A percentile compares a stretch with the other conserved stretches of the same genome.
Evolutionary conservation across 2,329 filamentous ascomycete genomes (phyloP).

Genomic region (Fusarium penzigii): DNA sequence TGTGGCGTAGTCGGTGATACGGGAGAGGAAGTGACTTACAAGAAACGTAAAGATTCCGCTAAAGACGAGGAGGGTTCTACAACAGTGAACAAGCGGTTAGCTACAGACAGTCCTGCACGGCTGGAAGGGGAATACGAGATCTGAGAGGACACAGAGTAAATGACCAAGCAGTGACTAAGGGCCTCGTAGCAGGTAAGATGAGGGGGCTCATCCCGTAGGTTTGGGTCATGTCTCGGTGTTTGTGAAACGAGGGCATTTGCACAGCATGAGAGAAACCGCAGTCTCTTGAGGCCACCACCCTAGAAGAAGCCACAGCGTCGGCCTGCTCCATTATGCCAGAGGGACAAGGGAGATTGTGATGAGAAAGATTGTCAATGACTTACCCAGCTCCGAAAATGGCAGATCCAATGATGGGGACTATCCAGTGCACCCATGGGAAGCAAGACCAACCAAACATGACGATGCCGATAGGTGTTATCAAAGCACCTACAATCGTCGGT

Average conservation of each 20-base stretch:
- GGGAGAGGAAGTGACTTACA: conserved; percentile 48
- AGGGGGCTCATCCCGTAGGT: conserved; percentile 6
- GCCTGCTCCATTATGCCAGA: not conserved
- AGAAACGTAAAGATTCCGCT: conserved; percentile 87
- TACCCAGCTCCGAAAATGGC: conserved; percentile 71
- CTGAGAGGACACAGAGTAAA: conserved; percentile 8
- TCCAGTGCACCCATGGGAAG: conserved; percentile 73
- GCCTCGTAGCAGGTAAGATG: conserved; percentile 3
- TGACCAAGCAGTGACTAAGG: conserved; percentile 38
- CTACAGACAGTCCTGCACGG: conserved; percentile 16
- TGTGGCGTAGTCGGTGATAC: conserved; percentile 10
- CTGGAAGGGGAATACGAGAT: conserved; percentile 25
- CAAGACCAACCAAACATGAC: conserved; percentile 92
- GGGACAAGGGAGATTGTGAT: not conserved
- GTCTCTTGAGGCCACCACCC: not conserved
- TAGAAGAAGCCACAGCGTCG: not conserved
- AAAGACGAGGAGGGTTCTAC: conserved; percentile 74
- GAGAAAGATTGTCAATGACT: conserved; percentile 34
- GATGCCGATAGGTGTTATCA: conserved; percentile 76
- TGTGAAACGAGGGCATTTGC: conserved; percentile 4
- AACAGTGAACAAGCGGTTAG: conserved; percentile 30
- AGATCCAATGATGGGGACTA: conserved; percentile 73
- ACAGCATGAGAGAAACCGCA: not conserved
- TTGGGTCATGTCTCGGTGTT: conserved; percentile 17
- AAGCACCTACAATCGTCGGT: conserved; percentile 70